Evolutionary conservation across 208 protist genomes (phyloP).

Genomic region (Strigomonas galati): DNA sequence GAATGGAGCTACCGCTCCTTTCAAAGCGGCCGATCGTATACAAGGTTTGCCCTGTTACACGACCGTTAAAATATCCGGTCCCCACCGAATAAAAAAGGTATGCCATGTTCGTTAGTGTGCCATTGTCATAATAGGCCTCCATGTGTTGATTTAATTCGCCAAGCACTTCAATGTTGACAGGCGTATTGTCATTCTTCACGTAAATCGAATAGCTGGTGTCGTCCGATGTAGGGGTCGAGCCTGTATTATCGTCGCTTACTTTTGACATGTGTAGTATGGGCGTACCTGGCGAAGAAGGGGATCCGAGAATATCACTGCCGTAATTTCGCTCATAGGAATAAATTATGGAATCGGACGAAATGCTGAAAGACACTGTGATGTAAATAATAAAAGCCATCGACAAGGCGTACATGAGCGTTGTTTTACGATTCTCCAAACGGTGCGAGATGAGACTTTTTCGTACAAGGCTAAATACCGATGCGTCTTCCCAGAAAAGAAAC

Average conservation of each 20-base stretch:
- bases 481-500: conserved; percentile 88
- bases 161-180: too few species aligned
- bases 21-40: conserved; percentile 6
- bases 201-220: too few species aligned
- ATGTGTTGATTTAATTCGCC: too few species aligned
- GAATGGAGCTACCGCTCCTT: not conserved
- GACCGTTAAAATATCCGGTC: not conserved
- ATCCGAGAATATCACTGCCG: too few species aligned
- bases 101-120: too few species aligned
- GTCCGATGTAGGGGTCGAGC: too few species aligned
- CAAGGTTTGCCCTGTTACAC: not conserved
- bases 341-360: conserved; percentile 57
- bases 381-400: conserved; percentile 92
- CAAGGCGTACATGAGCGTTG: conserved; percentile 93
- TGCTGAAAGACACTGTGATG: conserved; percentile 78
- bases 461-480: conserved; percentile 52
- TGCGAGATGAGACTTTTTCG: conserved; percentile 91
- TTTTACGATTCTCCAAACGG: conserved; percentile 89
- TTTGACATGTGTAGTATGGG: too few species aligned
- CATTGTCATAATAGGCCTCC: too few species aligned
- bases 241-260: too few species aligned
- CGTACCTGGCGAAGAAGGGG: too few species aligned
- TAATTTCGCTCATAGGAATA: conserved; percentile 2
- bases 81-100: too few species aligned
- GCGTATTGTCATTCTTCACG: too few species aligned